phyloP scores from a whole-genome alignment of 208 protist genomes.

The Dictyostelium gargantuum region DNA sequence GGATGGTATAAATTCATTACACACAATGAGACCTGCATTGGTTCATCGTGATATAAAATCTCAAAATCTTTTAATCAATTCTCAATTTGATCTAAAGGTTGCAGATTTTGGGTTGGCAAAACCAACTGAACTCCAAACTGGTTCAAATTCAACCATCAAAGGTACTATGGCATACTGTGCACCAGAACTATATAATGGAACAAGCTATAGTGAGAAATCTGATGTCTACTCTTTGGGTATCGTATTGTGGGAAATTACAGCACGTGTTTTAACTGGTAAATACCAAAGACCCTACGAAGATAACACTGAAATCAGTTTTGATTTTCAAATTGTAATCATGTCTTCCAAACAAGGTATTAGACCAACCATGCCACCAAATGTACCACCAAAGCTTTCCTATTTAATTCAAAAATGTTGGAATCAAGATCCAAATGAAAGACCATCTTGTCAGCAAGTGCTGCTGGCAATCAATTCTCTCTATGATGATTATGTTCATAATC shows the following conservation, averaged over 20 bases:
- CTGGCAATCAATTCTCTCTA: slow-evolving; percentile 1
- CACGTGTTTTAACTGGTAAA: slow-evolving; percentile 18
- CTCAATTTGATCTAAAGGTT: slow-evolving; percentile 42
- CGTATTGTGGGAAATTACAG: slow-evolving; percentile 64
- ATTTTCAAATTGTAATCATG: slow-evolving; percentile 59
- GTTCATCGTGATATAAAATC: slow-evolving; percentile 68
- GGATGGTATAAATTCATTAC: slow-evolving; percentile 30
- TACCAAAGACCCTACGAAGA: slow-evolving; percentile 66
- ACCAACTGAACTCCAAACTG: not conserved
- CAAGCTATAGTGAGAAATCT: not conserved
- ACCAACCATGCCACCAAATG: slow-evolving; percentile 35
- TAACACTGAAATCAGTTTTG: slow-evolving; percentile 34
- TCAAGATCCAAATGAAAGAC: slow-evolving; percentile 40
- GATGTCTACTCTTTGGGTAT: slow-evolving; percentile 66
- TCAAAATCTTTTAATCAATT: slow-evolving; percentile 46
- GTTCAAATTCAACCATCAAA: not conserved
- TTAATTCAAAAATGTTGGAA: slow-evolving; percentile 31
- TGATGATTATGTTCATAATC: slow-evolving; percentile 22
- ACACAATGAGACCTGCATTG: slow-evolving; percentile 42
- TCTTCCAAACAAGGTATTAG: slow-evolving; percentile 41
- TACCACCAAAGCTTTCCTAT: not conserved
- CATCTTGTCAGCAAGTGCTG: not conserved
- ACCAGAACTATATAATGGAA: slow-evolving; percentile 49
- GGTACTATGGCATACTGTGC: slow-evolving; percentile 24
- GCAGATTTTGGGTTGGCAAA: slow-evolving; percentile 19